These are phyloP conservation scores for Pichia kluyveri DNA, from an alignment of 805 yeast species.

Conservation along the genomic window DNA sequence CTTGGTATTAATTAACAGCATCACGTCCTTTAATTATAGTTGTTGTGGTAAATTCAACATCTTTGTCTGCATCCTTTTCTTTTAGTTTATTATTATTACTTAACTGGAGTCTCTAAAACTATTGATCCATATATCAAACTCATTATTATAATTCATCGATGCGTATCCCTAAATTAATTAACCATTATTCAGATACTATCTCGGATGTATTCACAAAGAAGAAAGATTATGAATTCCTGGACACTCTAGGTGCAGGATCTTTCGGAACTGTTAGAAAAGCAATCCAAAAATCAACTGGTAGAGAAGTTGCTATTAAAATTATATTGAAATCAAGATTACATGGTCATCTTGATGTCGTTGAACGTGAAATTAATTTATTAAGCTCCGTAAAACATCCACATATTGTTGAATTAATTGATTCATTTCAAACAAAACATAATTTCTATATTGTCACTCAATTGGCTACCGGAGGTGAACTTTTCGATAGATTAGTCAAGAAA, in stretches of 20 bases:
- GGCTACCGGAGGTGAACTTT: slow-evolving; percentile 94
- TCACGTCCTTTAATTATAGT: too few species aligned
- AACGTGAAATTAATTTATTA: slow-evolving; percentile 68
- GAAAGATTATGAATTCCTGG: slow-evolving; percentile 63
- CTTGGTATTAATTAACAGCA: too few species aligned
- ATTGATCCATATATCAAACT: too few species aligned
- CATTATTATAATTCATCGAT: background rate
- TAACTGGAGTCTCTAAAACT: too few species aligned
- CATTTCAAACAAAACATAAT: slow-evolving; percentile 90
- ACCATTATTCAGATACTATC: background rate
- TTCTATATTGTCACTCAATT: slow-evolving; percentile 89
- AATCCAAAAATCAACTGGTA: slow-evolving; percentile 31
- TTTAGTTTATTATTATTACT: too few species aligned
- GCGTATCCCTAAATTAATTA: background rate
- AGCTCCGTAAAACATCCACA: slow-evolving; percentile 69
- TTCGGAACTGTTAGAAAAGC: slow-evolving; percentile 91
- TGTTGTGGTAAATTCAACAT: too few species aligned
- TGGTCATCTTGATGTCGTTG: slow-evolving; percentile 53
- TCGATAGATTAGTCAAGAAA: slow-evolving; percentile 71
- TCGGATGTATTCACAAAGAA: slow-evolving; percentile 34
- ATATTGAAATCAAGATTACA: slow-evolving; percentile 77
- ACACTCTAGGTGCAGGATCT: slow-evolving; percentile 88
- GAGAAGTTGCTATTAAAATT: slow-evolving; percentile 85
- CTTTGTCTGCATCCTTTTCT: too few species aligned
- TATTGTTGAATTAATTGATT: slow-evolving; percentile 82